These are phyloP conservation scores for Naganishia friedmannii DNA, from an alignment of 768 basidiomycete genomes.

Conservation along the genomic window DNA sequence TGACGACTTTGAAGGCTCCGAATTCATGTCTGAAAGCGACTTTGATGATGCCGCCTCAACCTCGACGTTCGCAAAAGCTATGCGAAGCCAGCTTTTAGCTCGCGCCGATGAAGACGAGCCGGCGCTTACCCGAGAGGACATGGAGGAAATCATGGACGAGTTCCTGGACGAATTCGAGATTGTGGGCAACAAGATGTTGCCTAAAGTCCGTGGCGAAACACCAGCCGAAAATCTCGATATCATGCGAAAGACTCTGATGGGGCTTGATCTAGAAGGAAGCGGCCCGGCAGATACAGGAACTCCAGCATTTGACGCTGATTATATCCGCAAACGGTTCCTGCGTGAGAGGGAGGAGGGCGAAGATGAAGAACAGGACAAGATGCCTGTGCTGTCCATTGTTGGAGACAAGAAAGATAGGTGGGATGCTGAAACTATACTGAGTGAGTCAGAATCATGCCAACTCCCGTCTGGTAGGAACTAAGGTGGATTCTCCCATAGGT, in stretches of 20 bases:
- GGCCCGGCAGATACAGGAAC: slow-evolving; percentile 27
- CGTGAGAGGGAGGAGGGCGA: slow-evolving; percentile 47
- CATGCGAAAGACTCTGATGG: slow-evolving; percentile 73
- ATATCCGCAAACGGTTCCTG: slow-evolving; percentile 35
- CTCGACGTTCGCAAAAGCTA: slow-evolving; percentile 35
- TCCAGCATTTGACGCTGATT: slow-evolving; percentile 33
- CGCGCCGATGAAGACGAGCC: slow-evolving; percentile 33
- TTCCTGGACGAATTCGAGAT: slow-evolving; percentile 90
- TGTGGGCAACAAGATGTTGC: slow-evolving; percentile 74
- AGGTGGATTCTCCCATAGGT: slow-evolving; percentile 56
- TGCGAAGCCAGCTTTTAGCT: slow-evolving; percentile 32
- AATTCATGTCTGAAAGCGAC: slow-evolving; percentile 51
- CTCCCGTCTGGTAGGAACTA: neutral
- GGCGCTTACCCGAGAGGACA: slow-evolving; percentile 68
- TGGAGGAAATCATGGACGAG: slow-evolving; percentile 84
- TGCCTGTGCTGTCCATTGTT: slow-evolving; percentile 53
- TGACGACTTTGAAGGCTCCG: slow-evolving; percentile 51
- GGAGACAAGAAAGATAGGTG: slow-evolving; percentile 68
- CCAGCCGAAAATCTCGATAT: slow-evolving; percentile 76
- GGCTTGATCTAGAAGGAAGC: slow-evolving; percentile 52
- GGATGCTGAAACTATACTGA: slow-evolving; percentile 95
- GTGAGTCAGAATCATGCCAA: slow-evolving; percentile 58
- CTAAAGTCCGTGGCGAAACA: slow-evolving; percentile 67
- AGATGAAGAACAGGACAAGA: slow-evolving; percentile 56
- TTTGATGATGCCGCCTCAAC: slow-evolving; percentile 52